Conservation (phyloP, 305 asterid species). For the Fraxinus albicans region DNA sequence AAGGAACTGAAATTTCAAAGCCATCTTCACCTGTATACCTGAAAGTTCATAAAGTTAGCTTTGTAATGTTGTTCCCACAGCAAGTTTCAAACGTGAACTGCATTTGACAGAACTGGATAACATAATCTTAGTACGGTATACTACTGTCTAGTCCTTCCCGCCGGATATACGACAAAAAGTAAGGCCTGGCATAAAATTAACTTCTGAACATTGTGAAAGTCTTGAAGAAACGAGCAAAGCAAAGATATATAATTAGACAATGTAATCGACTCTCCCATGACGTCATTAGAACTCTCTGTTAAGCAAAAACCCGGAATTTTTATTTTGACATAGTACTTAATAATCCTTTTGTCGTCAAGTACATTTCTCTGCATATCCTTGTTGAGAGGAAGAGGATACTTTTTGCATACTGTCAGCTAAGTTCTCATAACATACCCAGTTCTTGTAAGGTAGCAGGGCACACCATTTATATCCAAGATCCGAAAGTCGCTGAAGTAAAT, state of each 20-base stretch:
- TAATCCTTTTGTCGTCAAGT: background rate
- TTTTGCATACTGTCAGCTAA: background rate
- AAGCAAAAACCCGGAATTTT: background rate
- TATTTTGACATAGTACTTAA: background rate
- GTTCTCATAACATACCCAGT: slow-evolving; percentile 63
- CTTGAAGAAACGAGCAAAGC: background rate
- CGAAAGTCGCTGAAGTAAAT: slow-evolving; percentile 81
- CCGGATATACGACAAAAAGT: background rate
- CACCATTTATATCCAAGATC: slow-evolving; percentile 76
- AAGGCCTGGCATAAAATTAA: background rate
- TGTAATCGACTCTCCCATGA: background rate
- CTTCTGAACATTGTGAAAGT: background rate
- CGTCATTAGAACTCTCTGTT: background rate
- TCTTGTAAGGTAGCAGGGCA: slow-evolving; percentile 76
- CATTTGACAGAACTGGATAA: background rate
- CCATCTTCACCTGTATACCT: background rate
- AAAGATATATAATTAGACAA: background rate
- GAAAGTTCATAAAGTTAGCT: background rate
- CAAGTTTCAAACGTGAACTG: background rate
- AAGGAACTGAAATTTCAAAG: background rate
- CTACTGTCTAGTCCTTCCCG: background rate
- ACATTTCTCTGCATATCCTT: background rate
- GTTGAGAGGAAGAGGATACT: background rate
- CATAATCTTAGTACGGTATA: background rate
- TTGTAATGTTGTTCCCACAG: background rate